Evolutionary conservation across 768 basidiomycete genomes (phyloP), one percentile per base, ranked within the genome.

Genomic region (Kwoniella sp.): DNA sequence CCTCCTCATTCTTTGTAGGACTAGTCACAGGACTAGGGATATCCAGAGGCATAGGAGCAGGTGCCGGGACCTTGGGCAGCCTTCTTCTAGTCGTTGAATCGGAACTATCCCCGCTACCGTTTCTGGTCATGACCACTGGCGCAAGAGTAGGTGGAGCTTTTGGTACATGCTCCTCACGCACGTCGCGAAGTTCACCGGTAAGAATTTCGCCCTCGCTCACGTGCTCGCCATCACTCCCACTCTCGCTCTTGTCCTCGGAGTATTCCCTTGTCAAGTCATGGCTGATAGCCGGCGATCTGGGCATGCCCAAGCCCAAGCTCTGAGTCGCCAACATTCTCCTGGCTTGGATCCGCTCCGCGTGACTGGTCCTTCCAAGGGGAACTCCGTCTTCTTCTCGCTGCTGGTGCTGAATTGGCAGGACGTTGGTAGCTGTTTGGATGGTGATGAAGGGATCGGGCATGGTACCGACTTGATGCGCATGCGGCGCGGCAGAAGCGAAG

Each of bases 371-470:
- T 13, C 76, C 79, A 20, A 80, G 73, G 13, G 79, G 77, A 0
- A 76, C 62, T 1, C 76, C 78, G 51, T 61, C 70, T 57, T 78
- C 74, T 20, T 60, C 31, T 30, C 75, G 51, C 4, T 58, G 55
- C 11, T 53, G 30, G 31, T 45, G 55, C n/a, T 29, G 68, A 48
- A 54, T 22, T 0, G 56, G 58, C 20, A 73, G 48, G 26, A 74
- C 68, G 13, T 71, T 59, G 4, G 77, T 80, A 28, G 73, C 76
- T 8, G 79, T 77, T 50, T 78, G 74, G 28, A 79, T 68, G 4
- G 77, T 79, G 53, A 78, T 70, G 69, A 81, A 81, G 22, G 79
- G 79, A 58, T 81, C 79, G 9, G 73, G 69, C 47, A 81, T 72
- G 11, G 74, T 30, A n/a, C 78, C 78, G 45, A 56, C 59, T 65